These are phyloP conservation scores for Termitomyces sp. DNA, from an alignment of 768 basidiomycete genomes.

Conservation along the genomic window DNA sequence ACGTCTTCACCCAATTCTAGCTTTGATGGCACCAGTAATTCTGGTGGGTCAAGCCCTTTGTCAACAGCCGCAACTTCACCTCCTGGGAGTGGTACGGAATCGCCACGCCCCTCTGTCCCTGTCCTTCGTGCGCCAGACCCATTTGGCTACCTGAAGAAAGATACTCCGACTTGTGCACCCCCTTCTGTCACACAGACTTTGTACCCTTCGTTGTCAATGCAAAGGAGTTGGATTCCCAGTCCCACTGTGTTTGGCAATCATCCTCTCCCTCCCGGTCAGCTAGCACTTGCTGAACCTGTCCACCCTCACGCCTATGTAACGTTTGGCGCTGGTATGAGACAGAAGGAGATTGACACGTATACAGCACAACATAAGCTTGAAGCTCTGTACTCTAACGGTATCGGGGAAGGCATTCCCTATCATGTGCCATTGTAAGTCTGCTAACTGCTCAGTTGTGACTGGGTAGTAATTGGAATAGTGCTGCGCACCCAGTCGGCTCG, in stretches of 20 bases:
- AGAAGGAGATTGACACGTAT: constrained; percentile 79
- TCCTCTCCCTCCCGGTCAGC: constrained; percentile 22
- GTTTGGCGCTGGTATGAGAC: constrained; percentile 80
- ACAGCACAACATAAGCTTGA: constrained; percentile 65
- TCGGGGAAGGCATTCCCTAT: constrained; percentile 60
- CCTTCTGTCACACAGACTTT: constrained; percentile 18
- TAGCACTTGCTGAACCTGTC: constrained; percentile 50
- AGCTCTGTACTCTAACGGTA: constrained; percentile 46
- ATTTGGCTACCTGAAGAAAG: constrained; percentile 52
- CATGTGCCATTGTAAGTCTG: constrained; percentile 69
- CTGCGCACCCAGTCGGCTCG: constrained; percentile 77
- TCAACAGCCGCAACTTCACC: constrained; percentile 27
- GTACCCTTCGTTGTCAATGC: constrained; percentile 28
- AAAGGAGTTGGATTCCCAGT: constrained; percentile 29
- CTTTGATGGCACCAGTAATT: constrained; percentile 13
- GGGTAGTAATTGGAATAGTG: constrained; percentile 31
- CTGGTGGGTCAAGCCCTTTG: constrained; percentile 9
- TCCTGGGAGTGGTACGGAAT: constrained; percentile 4
- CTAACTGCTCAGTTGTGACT: neutral
- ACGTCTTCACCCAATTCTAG: constrained; percentile 6
- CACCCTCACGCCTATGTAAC: constrained; percentile 76
- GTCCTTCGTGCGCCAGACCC: constrained; percentile 37
- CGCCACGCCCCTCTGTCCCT: constrained; percentile 7
- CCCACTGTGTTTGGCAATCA: constrained; percentile 23
- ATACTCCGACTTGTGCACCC: constrained; percentile 24